These are phyloP conservation scores for Triangularia setosa DNA, from an alignment of 2,329 filamentous ascomycete species.

Conservation along the genomic window DNA sequence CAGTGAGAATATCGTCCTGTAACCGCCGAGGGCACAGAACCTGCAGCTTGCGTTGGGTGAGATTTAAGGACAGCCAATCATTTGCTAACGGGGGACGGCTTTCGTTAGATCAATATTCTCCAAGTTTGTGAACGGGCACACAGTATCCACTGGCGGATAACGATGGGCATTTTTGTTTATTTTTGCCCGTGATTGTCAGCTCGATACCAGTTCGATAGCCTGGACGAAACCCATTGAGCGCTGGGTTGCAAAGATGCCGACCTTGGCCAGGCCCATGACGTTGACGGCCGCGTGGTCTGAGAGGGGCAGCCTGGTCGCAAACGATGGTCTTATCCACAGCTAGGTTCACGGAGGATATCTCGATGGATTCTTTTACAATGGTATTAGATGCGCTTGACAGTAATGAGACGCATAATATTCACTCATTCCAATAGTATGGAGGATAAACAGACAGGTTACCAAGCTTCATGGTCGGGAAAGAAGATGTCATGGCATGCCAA, in stretches of 20 bases:
- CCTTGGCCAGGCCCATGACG: background rate
- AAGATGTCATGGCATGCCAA: background rate
- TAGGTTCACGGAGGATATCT: background rate
- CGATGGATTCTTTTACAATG: background rate
- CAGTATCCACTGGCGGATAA: background rate
- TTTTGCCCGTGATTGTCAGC: background rate
- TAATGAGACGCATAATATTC: background rate
- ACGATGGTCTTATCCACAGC: background rate
- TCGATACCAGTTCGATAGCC: background rate
- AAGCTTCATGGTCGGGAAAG: too few species aligned
- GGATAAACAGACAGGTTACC: too few species aligned
- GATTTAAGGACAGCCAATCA: background rate
- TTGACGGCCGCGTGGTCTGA: background rate
- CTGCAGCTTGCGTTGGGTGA: background rate
- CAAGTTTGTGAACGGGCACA: background rate
- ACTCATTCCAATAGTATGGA: background rate
- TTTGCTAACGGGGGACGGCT: background rate
- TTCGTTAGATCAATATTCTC: conserved; percentile 1
- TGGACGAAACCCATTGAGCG: background rate
- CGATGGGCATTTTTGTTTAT: background rate
- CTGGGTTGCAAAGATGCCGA: background rate
- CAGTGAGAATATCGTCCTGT: too few species aligned
- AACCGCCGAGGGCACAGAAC: background rate
- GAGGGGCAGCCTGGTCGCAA: background rate
- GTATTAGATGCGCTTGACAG: background rate